Base-by-base conservation (phyloP, 768 basidiomycete genomes). In the Russula sp. region DNA sequence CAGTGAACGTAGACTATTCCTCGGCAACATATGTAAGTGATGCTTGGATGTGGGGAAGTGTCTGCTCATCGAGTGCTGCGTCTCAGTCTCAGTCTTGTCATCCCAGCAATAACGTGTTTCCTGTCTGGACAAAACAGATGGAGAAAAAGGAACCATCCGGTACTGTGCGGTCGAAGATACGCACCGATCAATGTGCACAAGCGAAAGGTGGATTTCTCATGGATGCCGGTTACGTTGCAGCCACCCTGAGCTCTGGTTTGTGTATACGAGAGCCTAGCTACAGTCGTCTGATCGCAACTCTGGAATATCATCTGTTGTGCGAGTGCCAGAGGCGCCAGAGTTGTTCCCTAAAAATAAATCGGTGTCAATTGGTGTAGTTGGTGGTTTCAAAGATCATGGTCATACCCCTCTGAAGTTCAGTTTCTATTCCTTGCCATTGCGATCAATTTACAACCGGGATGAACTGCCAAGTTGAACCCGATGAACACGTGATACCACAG, bases 401-500 rank as follows among this genome's bases (percentile, higher is more conserved):
- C 25, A 29, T 29, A 29, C 25, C 1, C 25, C 25, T 29, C 25
- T 29, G 25, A 29, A 29, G 25, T 29, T 29, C 25, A 29, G 25
- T 29, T 29, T 29, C 25, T 29, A 29, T 29, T 29, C 25, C 25
- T 29, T 29, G 25, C 25, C 2, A 29, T 29, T 29, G 25, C 7
- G 10, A 47, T 47, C 22, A 8, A 14, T 47, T 47, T 22, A 3
- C 46, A 22, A 2, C 22, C 46, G 25, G 25, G 25, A 36, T 51
- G 50, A 36, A 13, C 11, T 22, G 36, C 39, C 38, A 29, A 41
- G 34, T 18, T 25, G 20, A 6, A 35, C 13, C 22, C 16, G 10
- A 34, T n/a, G 52, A 45, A 22, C 62, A 63, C 62, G 62, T 63
- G 62, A 63, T 35, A 9, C 11, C 1, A 48, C 32, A 59, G 62